Conservation (phyloP, 306 rosid genomes). For the Trifolium pratense region DNA sequence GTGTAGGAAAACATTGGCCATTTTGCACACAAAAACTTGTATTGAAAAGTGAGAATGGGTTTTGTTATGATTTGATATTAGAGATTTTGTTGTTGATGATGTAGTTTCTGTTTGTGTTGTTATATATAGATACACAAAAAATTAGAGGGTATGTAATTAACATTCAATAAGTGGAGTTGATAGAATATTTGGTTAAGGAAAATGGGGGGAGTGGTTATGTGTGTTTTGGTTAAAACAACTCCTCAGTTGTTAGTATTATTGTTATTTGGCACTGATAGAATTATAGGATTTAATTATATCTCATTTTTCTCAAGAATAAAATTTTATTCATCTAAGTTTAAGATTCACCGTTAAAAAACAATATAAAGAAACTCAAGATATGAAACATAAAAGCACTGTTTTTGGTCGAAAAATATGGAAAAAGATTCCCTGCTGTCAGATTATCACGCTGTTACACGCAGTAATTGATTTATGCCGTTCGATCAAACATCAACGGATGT, state of each 20-base stretch:
- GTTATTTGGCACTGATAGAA: slow-evolving; percentile 15
- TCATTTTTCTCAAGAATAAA: not conserved
- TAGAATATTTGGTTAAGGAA: slow-evolving; percentile 39
- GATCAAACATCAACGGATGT: too few species aligned
- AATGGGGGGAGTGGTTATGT: not conserved
- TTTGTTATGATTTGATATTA: not conserved
- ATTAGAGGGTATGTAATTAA: slow-evolving; percentile 1
- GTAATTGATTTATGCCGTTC: too few species aligned
- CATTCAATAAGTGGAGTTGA: slow-evolving; percentile 54
- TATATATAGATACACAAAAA: slow-evolving; percentile 4
- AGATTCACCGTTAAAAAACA: not conserved
- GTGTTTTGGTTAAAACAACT: slow-evolving; percentile 62
- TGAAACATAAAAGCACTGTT: not conserved
- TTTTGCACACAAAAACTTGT: slow-evolving; percentile 28
- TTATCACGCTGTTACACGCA: too few species aligned
- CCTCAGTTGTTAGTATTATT: slow-evolving; percentile 33
- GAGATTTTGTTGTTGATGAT: slow-evolving; percentile 20
- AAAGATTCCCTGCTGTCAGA: too few species aligned
- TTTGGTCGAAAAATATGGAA: too few species aligned
- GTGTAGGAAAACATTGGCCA: slow-evolving; percentile 40
- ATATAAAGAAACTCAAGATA: not conserved
- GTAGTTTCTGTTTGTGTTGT: slow-evolving; percentile 10
- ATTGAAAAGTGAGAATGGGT: not conserved
- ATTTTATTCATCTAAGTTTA: not conserved
- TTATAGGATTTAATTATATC: not conserved